phyloP scores from a whole-genome alignment of 2,329 filamentous ascomycete genomes.

The Geoglossum cookeanum region DNA sequence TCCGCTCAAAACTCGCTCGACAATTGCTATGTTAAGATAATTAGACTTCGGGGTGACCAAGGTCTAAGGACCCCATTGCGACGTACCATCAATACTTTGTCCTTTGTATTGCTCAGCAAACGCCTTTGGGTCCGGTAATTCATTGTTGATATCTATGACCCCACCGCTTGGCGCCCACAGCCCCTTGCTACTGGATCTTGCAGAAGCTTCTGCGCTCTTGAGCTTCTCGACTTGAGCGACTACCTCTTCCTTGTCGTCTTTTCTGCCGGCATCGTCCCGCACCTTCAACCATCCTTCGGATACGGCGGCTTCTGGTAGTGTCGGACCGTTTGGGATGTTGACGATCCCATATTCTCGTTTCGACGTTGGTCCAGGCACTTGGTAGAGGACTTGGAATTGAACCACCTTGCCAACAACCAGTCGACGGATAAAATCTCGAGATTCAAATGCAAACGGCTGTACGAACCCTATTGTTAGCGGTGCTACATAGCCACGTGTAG shows the following conservation, averaged over 20 bases:
- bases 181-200: conserved; percentile 61
- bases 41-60: neutral
- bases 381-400: conserved; percentile 72
- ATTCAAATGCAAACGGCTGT: conserved; percentile 72
- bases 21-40: conserved; percentile 28
- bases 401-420: conserved; percentile 72
- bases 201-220: conserved; percentile 55
- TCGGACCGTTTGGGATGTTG: conserved; percentile 53
- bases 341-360: conserved; percentile 77
- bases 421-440: conserved; percentile 77
- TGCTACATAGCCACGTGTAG: neutral
- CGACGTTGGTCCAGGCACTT: conserved; percentile 42
- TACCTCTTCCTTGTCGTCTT: conserved; percentile 67
- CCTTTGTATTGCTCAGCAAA: conserved; percentile 76
- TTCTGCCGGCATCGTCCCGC: conserved; percentile 80
- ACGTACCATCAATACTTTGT: conserved; percentile 51
- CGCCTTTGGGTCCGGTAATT: conserved; percentile 52
- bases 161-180: conserved; percentile 52
- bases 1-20: conserved; percentile 81
- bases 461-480: neutral
- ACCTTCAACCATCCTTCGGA: conserved; percentile 86
- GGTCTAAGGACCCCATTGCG: neutral
- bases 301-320: conserved; percentile 65
- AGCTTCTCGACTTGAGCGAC: conserved; percentile 55
- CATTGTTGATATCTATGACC: conserved; percentile 59